Base-by-base conservation (phyloP, 148 eudicot species). In the Camellia sinensis region DNA sequence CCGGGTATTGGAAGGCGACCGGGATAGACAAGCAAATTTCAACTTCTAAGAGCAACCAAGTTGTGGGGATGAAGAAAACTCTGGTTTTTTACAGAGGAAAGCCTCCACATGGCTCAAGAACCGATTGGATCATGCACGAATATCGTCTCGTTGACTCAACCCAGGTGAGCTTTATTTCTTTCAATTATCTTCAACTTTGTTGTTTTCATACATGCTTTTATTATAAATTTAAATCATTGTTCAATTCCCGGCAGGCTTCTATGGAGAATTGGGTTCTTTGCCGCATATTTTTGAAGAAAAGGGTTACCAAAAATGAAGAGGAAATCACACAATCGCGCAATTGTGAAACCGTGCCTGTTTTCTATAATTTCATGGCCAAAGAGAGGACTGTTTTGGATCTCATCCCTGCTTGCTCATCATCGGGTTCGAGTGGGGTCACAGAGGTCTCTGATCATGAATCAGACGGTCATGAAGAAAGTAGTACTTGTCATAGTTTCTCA, bases 121-220 rank as follows among this genome's bases (percentile, higher is more conserved):
- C 98, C 57, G 94, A 95, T 62, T 95, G 98, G 97, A 87, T 95
- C 76, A 95, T 95, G 97, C 98, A 95, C 65, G 98, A 95, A 19
- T 95, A 95, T 75, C 94, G 98, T 71, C 94, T 93, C 3, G 80
- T 78, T 4, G 65, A 68, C 52, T 80, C 79, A 41, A 2, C 78
- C 40, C 87, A 79, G 87, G 92, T 92, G 54, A 60, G 74, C 43
- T 41, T 74, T 5, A 14, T 41, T 62, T 37, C 13, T 45, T 44
- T 45, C 61, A 48, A 48, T 7, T 48, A 48, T 14, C 61, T 57
- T 57, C 61, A 57, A 3, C 61, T 14, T 1, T 29, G 37, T 29
- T 29, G 37, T 29, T 29, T 29, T 29, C 37, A 29, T 29, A 29
- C 37, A 29, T 29, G 37, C 37, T 29, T 29, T 29, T 29, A 29